A percentile compares a stretch with the other conserved stretches of the same genome.
phyloP scores from a whole-genome alignment of 495 filamentous ascomycete genomes.

The Tuber melanosporum region DNA sequence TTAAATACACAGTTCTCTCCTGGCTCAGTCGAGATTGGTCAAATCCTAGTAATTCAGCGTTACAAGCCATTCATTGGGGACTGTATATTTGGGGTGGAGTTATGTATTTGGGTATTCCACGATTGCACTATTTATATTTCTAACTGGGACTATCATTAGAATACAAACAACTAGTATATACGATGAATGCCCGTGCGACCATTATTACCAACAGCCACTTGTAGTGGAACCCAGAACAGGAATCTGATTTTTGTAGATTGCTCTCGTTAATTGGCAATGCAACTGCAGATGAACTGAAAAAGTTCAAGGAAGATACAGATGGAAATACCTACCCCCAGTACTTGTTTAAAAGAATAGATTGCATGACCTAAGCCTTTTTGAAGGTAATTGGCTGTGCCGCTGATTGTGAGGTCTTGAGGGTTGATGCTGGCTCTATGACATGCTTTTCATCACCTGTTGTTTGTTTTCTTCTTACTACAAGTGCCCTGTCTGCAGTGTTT shows the following conservation, averaged over 20 bases:
- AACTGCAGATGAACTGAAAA: neutral
- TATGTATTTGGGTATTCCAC: neutral
- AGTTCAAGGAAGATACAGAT: neutral
- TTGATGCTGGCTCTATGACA: too few relatives aligned
- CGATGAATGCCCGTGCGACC: neutral
- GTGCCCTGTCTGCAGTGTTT: too few relatives aligned
- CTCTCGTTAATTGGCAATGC: neutral
- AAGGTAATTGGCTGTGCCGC: too few relatives aligned
- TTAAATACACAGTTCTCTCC: neutral
- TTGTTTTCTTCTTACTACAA: too few relatives aligned
- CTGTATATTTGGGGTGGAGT: neutral
- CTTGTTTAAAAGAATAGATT: constrained; percentile 37
- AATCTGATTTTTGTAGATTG: neutral
- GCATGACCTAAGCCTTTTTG: too few relatives aligned
- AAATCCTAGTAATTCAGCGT: too few relatives aligned
- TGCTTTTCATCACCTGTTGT: too few relatives aligned
- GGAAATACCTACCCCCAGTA: neutral
- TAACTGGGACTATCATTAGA: neutral
- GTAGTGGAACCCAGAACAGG: neutral
- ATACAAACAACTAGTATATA: neutral
- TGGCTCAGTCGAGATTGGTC: too few relatives aligned
- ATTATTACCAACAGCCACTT: neutral
- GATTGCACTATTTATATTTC: neutral
- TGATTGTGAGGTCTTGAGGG: too few relatives aligned
- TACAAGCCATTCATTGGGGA: neutral